These are phyloP conservation scores for Talaromyces ruber DNA, from an alignment of 495 filamentous ascomycete genomes.

Conservation along the genomic window DNA sequence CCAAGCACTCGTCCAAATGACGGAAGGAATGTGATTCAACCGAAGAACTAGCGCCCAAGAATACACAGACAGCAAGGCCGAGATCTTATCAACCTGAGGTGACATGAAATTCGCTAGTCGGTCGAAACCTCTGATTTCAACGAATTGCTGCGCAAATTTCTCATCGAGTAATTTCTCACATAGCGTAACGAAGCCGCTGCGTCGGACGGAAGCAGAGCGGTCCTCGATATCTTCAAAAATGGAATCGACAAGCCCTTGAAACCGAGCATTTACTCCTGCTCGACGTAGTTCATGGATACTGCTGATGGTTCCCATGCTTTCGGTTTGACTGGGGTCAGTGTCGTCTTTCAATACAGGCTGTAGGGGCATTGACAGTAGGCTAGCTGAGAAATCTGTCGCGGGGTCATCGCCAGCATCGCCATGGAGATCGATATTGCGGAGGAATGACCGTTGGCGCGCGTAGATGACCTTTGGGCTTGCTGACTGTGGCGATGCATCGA, in stretches of 20 bases:
- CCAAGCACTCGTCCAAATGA: slow-evolving; percentile 23
- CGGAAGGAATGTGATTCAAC: slow-evolving; percentile 17
- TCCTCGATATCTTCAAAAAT: slow-evolving; percentile 76
- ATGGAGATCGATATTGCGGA: slow-evolving; percentile 32
- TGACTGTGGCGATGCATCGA: slow-evolving; percentile 14
- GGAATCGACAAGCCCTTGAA: slow-evolving; percentile 70
- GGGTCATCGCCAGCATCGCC: slow-evolving; percentile 7
- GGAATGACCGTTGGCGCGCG: slow-evolving; percentile 51
- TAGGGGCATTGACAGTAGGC: not conserved
- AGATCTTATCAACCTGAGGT: slow-evolving; percentile 22
- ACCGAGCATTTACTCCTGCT: slow-evolving; percentile 75
- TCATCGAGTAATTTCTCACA: slow-evolving; percentile 63
- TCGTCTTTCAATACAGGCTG: not conserved
- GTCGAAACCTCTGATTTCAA: slow-evolving; percentile 63
- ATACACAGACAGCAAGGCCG: slow-evolving; percentile 22
- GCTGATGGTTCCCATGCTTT: slow-evolving; percentile 52
- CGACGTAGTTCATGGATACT: slow-evolving; percentile 87
- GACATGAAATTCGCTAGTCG: slow-evolving; percentile 44
- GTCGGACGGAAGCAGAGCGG: slow-evolving; percentile 34
- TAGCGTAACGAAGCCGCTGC: slow-evolving; percentile 57
- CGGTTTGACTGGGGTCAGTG: slow-evolving; percentile 42
- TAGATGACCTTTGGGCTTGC: slow-evolving; percentile 48
- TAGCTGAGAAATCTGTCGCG: not conserved
- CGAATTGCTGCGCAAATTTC: slow-evolving; percentile 58
- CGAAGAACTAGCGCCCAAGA: slow-evolving; percentile 20